These are phyloP conservation scores for Collybia sordida DNA, from an alignment of 768 basidiomycete species.

Conservation along the genomic window DNA sequence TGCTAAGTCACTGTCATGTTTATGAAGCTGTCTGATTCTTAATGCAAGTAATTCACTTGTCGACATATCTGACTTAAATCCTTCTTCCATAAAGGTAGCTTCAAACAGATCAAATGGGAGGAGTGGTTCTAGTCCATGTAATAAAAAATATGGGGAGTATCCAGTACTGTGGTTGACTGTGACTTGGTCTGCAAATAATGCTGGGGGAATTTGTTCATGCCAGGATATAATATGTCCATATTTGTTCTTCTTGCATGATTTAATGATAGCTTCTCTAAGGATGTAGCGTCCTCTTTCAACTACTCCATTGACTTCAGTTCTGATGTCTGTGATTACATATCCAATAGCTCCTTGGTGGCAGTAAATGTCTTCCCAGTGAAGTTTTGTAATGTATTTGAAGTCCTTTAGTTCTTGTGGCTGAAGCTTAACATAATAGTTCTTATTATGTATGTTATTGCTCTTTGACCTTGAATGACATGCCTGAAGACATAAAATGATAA, in stretches of 20 bases:
- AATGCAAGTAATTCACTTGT: constrained; percentile 10
- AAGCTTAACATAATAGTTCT: no score
- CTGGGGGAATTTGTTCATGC: not conserved
- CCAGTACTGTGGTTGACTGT: constrained; percentile 23
- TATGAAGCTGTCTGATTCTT: constrained; percentile 12
- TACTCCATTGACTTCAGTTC: constrained; percentile 31
- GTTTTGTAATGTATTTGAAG: no score
- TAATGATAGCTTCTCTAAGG: constrained; percentile 29
- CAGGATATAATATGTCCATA: not conserved
- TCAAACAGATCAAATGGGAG: constrained; percentile 22
- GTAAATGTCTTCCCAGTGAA: no score
- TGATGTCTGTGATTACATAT: no score
- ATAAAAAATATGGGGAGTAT: constrained; percentile 29
- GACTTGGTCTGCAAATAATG: constrained; percentile 19
- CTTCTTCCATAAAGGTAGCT: constrained; percentile 15
- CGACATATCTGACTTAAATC: constrained; percentile 3
- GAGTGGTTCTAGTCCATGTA: constrained; percentile 23
- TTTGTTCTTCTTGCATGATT: constrained; percentile 13
- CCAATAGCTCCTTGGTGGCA: no score
- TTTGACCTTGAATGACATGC: no score
- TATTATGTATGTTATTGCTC: no score
- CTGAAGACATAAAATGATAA: no score
- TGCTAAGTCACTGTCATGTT: constrained; percentile 11
- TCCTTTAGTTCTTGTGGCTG: no score
- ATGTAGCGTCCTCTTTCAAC: constrained; percentile 32